Evolutionary conservation across 192 early-diverging fungal genomes (phyloP).

Genomic region (Gorgonomyces haynaldii): DNA sequence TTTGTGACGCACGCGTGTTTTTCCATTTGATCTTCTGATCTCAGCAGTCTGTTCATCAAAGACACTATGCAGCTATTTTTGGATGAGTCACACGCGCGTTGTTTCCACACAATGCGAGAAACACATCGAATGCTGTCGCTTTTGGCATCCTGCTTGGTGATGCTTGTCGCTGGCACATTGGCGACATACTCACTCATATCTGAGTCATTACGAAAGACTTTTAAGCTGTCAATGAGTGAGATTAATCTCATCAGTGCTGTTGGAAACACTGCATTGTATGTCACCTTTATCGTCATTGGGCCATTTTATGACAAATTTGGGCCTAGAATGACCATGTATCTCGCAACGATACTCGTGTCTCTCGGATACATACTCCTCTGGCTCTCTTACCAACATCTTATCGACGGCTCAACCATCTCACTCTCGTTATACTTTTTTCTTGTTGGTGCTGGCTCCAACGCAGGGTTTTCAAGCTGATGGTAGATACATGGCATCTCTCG

Average conservation of each 20-base stretch:
- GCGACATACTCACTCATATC: constrained; percentile 14
- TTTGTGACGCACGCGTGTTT: too few relatives aligned
- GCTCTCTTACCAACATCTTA: constrained; percentile 8
- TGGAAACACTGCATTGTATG: constrained; percentile 17
- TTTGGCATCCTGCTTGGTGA: background rate
- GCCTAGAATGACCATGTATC: constrained; percentile 7
- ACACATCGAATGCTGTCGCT: background rate
- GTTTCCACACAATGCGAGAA: too few relatives aligned
- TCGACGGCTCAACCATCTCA: background rate
- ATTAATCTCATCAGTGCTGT: constrained; percentile 20
- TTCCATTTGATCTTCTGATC: too few relatives aligned
- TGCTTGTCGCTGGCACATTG: constrained; percentile 10
- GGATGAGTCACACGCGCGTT: too few relatives aligned
- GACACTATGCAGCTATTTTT: too few relatives aligned
- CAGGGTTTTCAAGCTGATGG: background rate
- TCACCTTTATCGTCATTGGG: constrained; percentile 22
- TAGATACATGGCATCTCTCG: constrained; percentile 20
- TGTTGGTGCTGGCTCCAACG: background rate
- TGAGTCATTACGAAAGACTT: constrained; percentile 4
- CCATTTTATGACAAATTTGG: constrained; percentile 21
- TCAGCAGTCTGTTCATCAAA: too few relatives aligned
- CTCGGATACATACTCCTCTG: constrained; percentile 17
- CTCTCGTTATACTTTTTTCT: constrained; percentile 1
- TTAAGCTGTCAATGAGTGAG: constrained; percentile 7
- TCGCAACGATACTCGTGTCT: constrained; percentile 7